Percentiles rank a stretch among this genome's conserved stretches.
phyloP scores from a whole-genome alignment of 75 land plant genomes.

The Cunninghamia lanceolata region DNA sequence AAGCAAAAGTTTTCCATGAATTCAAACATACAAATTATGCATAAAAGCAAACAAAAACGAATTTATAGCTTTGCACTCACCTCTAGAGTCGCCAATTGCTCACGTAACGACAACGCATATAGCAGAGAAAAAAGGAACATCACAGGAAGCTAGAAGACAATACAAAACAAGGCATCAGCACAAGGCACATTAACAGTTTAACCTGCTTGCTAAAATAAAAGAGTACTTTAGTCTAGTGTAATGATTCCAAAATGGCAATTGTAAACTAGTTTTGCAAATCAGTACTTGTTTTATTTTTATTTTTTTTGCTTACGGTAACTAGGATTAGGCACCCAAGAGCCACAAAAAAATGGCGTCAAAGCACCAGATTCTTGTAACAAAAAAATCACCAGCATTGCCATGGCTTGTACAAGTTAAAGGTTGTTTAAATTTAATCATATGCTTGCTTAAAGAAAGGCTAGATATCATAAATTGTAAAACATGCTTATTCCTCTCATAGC shows the following conservation, averaged over 20 bases:
- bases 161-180: neutral
- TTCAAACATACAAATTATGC: neutral
- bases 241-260: neutral
- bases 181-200: neutral
- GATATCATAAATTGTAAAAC: neutral
- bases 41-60: neutral
- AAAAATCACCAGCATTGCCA: too few relatives aligned
- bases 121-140: neutral
- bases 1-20: neutral
- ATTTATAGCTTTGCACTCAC: neutral
- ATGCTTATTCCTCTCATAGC: too few relatives aligned
- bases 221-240: neutral
- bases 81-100: neutral
- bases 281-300: neutral
- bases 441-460: too few relatives aligned
- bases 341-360: too few relatives aligned
- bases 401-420: too few relatives aligned
- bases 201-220: constrained; percentile 1
- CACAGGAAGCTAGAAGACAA: neutral
- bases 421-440: neutral
- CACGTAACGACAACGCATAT: neutral
- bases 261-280: neutral
- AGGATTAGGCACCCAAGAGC: too few relatives aligned
- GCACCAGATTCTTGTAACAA: too few relatives aligned
- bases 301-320: too few relatives aligned